These are phyloP conservation scores for Aspergillus latus DNA, from an alignment of 2,329 filamentous ascomycete species.

Conservation along the genomic window DNA sequence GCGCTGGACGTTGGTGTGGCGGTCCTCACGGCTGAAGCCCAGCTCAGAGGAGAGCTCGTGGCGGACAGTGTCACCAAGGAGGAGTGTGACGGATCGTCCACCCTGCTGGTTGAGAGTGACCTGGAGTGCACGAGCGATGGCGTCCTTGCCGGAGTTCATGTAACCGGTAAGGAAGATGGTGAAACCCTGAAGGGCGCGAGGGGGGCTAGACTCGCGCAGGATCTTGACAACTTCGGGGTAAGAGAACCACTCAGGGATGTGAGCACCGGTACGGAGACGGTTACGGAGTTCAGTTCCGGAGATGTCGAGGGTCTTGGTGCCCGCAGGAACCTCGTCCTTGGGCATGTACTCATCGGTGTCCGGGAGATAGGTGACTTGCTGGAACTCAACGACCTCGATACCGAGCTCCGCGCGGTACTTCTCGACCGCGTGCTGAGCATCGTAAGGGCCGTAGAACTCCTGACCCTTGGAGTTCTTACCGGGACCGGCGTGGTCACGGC, in stretches of 20 bases:
- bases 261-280: conserved; percentile 84
- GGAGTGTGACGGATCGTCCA: conserved; percentile 87
- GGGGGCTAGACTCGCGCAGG: conserved; percentile 91
- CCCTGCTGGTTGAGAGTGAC: conserved; percentile 98
- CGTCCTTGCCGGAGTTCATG: conserved; percentile 95
- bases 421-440: conserved; percentile 93
- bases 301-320: conserved; percentile 83
- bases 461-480: conserved; percentile 97
- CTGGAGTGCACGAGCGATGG: conserved; percentile 91
- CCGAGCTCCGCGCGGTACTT: conserved; percentile 95
- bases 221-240: conserved; percentile 98
- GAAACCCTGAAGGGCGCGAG: conserved; percentile 90
- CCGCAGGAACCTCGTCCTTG: conserved; percentile 81
- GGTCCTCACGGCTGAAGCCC: conserved; percentile 90
- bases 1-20: conserved; percentile 90
- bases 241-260: conserved; percentile 99
- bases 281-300: conserved; percentile 87
- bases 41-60: conserved; percentile 91
- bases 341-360: conserved; percentile 96
- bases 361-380: conserved; percentile 98
- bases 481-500: conserved; percentile 94
- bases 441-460: conserved; percentile 98
- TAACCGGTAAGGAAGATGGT: conserved; percentile 97
- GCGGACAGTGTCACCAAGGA: conserved; percentile 94
- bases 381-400: conserved; percentile 98